Percentiles rank a stretch among this genome's conserved stretches.
phyloP scores from a whole-genome alignment of 2,329 filamentous ascomycete species.

The Trichoderma guizhouense region DNA sequence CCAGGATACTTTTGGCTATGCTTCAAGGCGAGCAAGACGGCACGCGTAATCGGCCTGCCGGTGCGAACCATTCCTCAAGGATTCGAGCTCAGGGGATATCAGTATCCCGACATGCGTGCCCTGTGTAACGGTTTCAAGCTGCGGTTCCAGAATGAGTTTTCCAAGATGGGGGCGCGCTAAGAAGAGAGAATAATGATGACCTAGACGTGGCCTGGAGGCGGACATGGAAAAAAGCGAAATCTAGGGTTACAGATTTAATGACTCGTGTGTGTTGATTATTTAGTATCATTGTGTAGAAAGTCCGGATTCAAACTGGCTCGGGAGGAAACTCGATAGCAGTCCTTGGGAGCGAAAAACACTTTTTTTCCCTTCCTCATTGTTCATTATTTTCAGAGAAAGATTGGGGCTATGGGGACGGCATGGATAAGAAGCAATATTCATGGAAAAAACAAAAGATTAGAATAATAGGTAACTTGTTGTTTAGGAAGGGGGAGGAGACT shows the following conservation, averaged over 20 bases:
- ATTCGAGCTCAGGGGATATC: slow-evolving; percentile 83
- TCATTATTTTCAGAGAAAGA: not conserved
- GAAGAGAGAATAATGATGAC: not conserved
- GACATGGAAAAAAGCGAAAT: slow-evolving; percentile 17
- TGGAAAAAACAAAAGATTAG: slow-evolving; percentile 7
- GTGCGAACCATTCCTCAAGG: slow-evolving; percentile 91
- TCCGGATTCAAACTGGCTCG: slow-evolving; percentile 7
- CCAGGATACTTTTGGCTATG: slow-evolving; percentile 94
- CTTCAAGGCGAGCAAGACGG: slow-evolving; percentile 84
- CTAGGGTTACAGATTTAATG: slow-evolving; percentile 19
- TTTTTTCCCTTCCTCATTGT: not conserved
- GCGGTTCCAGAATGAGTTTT: slow-evolving; percentile 64
- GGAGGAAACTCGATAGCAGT: slow-evolving; percentile 6
- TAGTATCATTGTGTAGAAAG: slow-evolving; percentile 15
- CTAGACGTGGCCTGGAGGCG: not conserved
- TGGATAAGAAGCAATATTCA: not conserved
- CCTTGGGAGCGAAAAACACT: not conserved
- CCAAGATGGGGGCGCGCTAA: slow-evolving; percentile 51
- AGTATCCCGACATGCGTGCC: slow-evolving; percentile 91
- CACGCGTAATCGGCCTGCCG: slow-evolving; percentile 71
- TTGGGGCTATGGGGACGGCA: not conserved
- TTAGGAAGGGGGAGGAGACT: not conserved
- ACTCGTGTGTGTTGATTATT: slow-evolving; percentile 7
- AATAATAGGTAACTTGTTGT: not conserved
- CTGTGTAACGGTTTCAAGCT: slow-evolving; percentile 97